phyloP scores from a whole-genome alignment of 768 basidiomycete genomes.

The Collybia sordida region DNA sequence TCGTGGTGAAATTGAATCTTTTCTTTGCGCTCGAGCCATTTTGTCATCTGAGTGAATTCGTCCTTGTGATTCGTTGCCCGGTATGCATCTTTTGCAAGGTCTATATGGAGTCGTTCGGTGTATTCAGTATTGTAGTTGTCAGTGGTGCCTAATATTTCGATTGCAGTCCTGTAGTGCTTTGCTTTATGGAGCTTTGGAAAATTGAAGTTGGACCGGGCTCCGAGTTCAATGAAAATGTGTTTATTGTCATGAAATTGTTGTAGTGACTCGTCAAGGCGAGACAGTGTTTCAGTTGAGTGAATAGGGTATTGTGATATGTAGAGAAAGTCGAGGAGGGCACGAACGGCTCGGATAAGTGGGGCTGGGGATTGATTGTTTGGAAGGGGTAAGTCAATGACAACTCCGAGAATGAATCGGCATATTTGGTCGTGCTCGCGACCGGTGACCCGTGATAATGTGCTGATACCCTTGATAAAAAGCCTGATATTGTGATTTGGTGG shows the following conservation, averaged over 20 bases:
- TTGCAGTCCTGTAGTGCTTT: slow-evolving; percentile 17
- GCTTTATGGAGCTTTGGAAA: slow-evolving; percentile 26
- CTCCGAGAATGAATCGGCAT: slow-evolving; percentile 24
- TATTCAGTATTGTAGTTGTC: slow-evolving; percentile 26
- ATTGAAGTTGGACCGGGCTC: slow-evolving; percentile 22
- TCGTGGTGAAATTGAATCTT: slow-evolving; percentile 15
- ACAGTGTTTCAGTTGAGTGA: slow-evolving; percentile 27
- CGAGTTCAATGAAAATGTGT: slow-evolving; percentile 9
- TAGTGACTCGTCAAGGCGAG: slow-evolving; percentile 10
- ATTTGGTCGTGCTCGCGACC: slow-evolving; percentile 34
- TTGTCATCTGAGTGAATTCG: slow-evolving; percentile 26
- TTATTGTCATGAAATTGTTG: background rate
- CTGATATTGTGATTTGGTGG: slow-evolving; percentile 33
- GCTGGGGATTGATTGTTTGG: slow-evolving; percentile 2
- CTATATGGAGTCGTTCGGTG: slow-evolving; percentile 17
- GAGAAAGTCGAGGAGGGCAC: slow-evolving; percentile 35
- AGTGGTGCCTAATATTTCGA: slow-evolving; percentile 18
- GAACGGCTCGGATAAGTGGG: slow-evolving; percentile 21
- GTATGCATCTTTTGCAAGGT: slow-evolving; percentile 11
- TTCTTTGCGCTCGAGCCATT: slow-evolving; percentile 20
- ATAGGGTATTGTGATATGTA: slow-evolving; percentile 31
- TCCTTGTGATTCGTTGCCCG: slow-evolving; percentile 22
- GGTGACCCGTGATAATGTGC: slow-evolving; percentile 23
- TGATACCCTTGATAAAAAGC: slow-evolving; percentile 34
- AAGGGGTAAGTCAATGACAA: slow-evolving; percentile 22